A percentile compares a stretch with the other conserved stretches of the same genome.
Conservation (phyloP, 306 rosid genomes). For the Pueraria montana region DNA sequence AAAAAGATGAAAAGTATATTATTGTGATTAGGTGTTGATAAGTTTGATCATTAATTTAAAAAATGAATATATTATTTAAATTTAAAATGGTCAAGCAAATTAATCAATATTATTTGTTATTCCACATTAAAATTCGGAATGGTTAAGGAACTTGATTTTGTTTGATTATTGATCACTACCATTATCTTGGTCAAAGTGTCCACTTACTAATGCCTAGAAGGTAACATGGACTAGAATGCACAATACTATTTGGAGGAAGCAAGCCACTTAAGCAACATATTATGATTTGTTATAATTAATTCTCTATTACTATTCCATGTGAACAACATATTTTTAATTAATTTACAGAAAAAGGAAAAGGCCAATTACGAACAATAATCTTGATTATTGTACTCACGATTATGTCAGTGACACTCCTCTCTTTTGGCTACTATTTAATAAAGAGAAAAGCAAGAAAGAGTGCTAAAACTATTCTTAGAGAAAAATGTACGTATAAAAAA, state of each 20-base stretch:
- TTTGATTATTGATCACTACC: too few species aligned
- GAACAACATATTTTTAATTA: background rate
- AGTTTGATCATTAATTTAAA: too few species aligned
- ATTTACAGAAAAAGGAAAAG: background rate
- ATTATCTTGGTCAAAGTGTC: too few species aligned
- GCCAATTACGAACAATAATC: background rate
- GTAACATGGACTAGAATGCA: too few species aligned
- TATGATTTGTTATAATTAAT: background rate
- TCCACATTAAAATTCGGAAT: too few species aligned
- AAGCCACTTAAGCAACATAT: background rate
- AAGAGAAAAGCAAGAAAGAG: background rate
- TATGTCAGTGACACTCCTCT: background rate
- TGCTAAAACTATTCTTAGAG: background rate
- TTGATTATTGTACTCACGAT: background rate
- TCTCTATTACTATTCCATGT: background rate
- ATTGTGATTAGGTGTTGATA: too few species aligned
- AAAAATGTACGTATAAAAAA: background rate
- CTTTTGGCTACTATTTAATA: background rate
- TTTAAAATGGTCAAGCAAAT: too few species aligned
- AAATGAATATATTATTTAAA: too few species aligned
- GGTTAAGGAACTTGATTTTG: too few species aligned
- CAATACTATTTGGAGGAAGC: background rate
- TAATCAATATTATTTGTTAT: too few species aligned
- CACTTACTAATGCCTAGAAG: too few species aligned
- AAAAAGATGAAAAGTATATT: too few species aligned